These are phyloP conservation scores for Schoenoplectus tabernaemontani DNA, from an alignment of 202 grass and related monocot species.

Conservation along the genomic window DNA sequence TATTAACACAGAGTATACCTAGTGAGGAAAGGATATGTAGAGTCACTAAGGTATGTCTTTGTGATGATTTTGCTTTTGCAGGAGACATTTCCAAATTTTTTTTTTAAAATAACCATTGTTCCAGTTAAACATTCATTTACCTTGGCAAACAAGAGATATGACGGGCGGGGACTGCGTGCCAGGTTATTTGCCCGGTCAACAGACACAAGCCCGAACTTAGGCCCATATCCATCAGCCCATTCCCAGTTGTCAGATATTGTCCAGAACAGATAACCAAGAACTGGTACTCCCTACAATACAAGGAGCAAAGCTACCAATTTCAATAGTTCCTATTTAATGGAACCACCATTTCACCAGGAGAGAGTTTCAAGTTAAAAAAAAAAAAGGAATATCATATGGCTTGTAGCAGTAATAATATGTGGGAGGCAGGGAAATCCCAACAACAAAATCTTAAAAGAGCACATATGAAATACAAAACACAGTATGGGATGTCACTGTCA, in stretches of 20 bases:
- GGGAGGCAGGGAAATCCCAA: not conserved
- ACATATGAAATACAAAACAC: not conserved
- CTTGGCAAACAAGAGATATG: slow-evolving; percentile 78
- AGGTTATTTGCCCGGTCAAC: slow-evolving; percentile 76
- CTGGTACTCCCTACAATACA: slow-evolving; percentile 63
- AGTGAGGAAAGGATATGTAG: not conserved
- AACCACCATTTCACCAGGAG: not conserved
- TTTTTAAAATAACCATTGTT: not conserved
- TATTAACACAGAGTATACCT: not conserved
- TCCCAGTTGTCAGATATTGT: slow-evolving; percentile 96
- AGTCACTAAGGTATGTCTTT: not conserved
- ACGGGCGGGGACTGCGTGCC: slow-evolving; percentile 65
- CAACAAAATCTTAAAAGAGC: not conserved
- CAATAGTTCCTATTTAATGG: no score
- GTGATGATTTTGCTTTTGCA: not conserved
- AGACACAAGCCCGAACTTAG: slow-evolving; percentile 80
- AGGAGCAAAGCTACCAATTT: not conserved
- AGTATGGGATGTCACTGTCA: not conserved
- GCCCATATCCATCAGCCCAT: slow-evolving; percentile 97
- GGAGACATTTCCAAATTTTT: not conserved
- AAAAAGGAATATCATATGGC: no score
- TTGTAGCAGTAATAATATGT: no score
- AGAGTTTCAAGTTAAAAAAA: no score
- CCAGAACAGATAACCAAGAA: slow-evolving; percentile 95
- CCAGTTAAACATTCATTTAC: slow-evolving; percentile 25